Conservation (phyloP, 805 yeast species). For the Candida nitratophila region DNA sequence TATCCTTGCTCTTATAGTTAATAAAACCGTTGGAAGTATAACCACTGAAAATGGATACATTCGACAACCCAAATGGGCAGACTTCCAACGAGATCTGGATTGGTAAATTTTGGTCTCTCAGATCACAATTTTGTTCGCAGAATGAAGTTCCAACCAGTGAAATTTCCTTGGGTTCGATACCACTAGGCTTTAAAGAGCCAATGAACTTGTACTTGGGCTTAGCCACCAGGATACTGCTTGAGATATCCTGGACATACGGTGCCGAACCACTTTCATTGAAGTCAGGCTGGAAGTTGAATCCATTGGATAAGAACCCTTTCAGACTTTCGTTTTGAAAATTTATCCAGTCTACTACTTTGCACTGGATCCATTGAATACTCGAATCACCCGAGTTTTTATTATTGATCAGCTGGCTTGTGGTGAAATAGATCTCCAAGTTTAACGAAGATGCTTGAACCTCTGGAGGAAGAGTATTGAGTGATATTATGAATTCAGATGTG, state of each 20-base stretch:
- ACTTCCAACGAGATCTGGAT: slow-evolving; percentile 10
- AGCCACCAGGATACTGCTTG: slow-evolving; percentile 13
- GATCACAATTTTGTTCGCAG: background rate
- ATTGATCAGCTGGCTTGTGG: slow-evolving; percentile 9
- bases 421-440: slow-evolving; percentile 10
- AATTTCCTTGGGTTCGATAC: background rate
- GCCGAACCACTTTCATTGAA: slow-evolving; percentile 28
- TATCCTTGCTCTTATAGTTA: slow-evolving; percentile 17
- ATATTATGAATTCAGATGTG: slow-evolving; percentile 8
- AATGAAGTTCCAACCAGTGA: background rate
- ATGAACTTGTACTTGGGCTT: slow-evolving; percentile 7
- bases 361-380: slow-evolving; percentile 14
- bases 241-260: slow-evolving; percentile 19
- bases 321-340: background rate
- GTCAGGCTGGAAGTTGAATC: slow-evolving; percentile 1
- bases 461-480: slow-evolving; percentile 7
- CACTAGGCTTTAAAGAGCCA: slow-evolving; percentile 1
- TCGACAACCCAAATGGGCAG: slow-evolving; percentile 18
- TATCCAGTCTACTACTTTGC: slow-evolving; percentile 6
- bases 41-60: slow-evolving; percentile 15
- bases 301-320: background rate
- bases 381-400: slow-evolving; percentile 6
- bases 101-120: slow-evolving; percentile 1
- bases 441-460: slow-evolving; percentile 3
- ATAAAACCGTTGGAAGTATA: slow-evolving; percentile 14